Conservation (phyloP, 2,329 filamentous ascomycete species). For the Penicillium digitatum region DNA sequence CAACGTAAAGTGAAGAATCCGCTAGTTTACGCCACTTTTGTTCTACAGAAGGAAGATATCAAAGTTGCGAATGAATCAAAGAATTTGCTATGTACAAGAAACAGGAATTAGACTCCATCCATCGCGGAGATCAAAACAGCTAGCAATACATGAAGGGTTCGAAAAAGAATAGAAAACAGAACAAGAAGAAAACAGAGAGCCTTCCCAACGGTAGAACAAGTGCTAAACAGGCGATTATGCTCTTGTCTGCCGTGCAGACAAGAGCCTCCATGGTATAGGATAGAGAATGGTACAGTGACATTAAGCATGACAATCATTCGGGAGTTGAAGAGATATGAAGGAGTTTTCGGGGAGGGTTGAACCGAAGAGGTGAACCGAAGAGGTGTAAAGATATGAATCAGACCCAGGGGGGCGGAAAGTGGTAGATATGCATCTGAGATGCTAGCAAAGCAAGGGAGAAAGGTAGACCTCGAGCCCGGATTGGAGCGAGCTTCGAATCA, state of each 20-base stretch:
- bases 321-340: not conserved
- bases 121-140: slow-evolving; percentile 12
- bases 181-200: not conserved
- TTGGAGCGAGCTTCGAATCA: not conserved
- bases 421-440: not conserved
- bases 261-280: slow-evolving; percentile 7
- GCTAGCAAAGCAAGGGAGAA: not conserved
- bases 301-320: slow-evolving; percentile 11
- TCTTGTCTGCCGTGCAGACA: slow-evolving; percentile 5
- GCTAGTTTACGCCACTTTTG: not conserved
- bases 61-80: not conserved
- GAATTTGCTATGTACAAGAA: slow-evolving; percentile 25
- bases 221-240: slow-evolving; percentile 5
- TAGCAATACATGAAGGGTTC: slow-evolving; percentile 25
- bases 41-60: not conserved
- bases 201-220: slow-evolving; percentile 1
- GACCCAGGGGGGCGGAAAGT: not conserved
- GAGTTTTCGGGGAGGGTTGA: not conserved
- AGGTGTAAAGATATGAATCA: not conserved
- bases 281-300: slow-evolving; percentile 8
- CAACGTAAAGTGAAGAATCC: not conserved
- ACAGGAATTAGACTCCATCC: slow-evolving; percentile 13
- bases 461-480: not conserved
- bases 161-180: slow-evolving; percentile 6
- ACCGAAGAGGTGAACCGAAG: not conserved